A percentile compares a stretch with the other conserved stretches of the same genome.
Conservation (phyloP, 108 stramenopile genomes). For the Skeletonema menzelii region DNA sequence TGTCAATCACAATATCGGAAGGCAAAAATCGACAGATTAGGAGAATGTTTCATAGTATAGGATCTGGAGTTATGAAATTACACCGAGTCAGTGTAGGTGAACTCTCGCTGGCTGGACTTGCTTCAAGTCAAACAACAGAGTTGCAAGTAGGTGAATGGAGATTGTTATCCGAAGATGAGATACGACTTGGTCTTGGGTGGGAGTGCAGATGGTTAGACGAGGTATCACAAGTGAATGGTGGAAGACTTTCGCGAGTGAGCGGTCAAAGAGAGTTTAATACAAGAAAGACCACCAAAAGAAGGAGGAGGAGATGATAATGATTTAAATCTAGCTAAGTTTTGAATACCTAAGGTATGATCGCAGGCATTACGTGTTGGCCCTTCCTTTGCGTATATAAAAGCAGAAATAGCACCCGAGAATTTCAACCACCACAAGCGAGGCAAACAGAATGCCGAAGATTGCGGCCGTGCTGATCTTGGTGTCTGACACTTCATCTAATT, state of each 20-base stretch:
- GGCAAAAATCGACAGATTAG: conserved; percentile 76
- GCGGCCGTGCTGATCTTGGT: conserved; percentile 12
- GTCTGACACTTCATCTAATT: conserved; percentile 18
- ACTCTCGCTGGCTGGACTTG: conserved; percentile 22
- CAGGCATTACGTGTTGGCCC: neutral
- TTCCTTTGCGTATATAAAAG: conserved; percentile 21
- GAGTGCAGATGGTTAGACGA: conserved; percentile 19
- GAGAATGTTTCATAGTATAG: conserved; percentile 74
- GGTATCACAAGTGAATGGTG: neutral
- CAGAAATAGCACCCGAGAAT: conserved; percentile 39
- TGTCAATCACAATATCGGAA: conserved; percentile 60
- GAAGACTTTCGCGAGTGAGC: neutral
- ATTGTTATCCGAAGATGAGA: conserved; percentile 53
- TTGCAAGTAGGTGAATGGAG: conserved; percentile 60
- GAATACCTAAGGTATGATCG: neutral
- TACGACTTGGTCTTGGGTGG: conserved; percentile 43
- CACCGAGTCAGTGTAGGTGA: conserved; percentile 51
- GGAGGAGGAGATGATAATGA: neutral
- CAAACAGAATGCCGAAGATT: conserved; percentile 39
- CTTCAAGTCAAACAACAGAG: neutral
- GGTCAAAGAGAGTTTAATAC: neutral
- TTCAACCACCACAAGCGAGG: conserved; percentile 26
- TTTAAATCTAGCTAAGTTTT: neutral
- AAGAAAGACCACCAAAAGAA: neutral
- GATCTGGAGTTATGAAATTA: conserved; percentile 70